A percentile compares a stretch with the other conserved stretches of the same genome.
Evolutionary conservation across 345 rosid genomes (phyloP).

Genomic region (Murraya paniculata): DNA sequence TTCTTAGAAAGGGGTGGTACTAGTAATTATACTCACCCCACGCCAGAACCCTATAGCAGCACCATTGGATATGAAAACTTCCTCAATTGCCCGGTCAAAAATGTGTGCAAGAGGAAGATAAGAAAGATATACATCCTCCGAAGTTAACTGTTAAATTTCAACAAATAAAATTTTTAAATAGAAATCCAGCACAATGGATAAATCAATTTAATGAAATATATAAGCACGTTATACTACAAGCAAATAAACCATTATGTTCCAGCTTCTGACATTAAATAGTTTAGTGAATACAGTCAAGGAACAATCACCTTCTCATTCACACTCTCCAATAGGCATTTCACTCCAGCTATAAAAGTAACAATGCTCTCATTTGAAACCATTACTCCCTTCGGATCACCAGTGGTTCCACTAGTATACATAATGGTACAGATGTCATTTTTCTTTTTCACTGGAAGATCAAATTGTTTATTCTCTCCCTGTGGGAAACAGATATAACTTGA

Average conservation of each 20-base stretch:
- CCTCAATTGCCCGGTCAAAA: conserved; percentile 92
- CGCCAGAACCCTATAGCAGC: conserved; percentile 95
- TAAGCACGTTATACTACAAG: not conserved
- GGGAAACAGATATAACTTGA: conserved; percentile 16
- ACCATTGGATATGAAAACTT: conserved; percentile 66
- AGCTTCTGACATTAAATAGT: not conserved
- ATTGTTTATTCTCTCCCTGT: conserved; percentile 67
- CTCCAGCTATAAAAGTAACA: conserved; percentile 75
- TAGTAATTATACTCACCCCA: conserved; percentile 61
- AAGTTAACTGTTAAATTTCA: conserved; percentile 52
- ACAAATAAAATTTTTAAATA: not conserved
- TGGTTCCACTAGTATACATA: conserved; percentile 99
- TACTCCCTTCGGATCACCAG: conserved; percentile 99
- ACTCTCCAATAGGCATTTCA: conserved; percentile 46
- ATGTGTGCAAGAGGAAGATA: conserved; percentile 98
- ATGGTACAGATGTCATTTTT: conserved; percentile 84
- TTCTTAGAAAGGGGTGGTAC: not conserved
- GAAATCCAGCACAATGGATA: not conserved
- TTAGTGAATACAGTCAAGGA: not conserved
- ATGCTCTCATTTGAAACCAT: conserved; percentile 89
- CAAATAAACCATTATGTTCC: conserved; percentile 6
- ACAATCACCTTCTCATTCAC: conserved; percentile 63
- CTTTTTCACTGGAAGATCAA: conserved; percentile 78
- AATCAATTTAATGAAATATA: not conserved
- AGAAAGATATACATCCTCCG: conserved; percentile 74